These are phyloP conservation scores for Diaporthe longicolla DNA, from an alignment of 2,329 filamentous ascomycete species.

Conservation along the genomic window DNA sequence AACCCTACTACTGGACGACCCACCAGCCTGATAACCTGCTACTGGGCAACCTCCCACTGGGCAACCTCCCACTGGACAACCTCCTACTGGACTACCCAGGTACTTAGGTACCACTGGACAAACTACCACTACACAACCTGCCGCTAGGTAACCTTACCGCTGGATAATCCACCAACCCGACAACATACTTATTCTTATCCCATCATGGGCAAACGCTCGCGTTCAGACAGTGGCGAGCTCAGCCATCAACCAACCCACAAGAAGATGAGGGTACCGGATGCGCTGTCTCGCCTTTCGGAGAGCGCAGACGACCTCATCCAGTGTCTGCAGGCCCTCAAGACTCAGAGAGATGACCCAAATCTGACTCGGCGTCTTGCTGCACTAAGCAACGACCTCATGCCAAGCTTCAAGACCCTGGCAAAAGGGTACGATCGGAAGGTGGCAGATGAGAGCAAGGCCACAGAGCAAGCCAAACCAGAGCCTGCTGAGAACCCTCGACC, in stretches of 20 bases:
- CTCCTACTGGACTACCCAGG: too few relatives aligned
- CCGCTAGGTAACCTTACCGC: background rate
- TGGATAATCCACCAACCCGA: conserved; percentile 21
- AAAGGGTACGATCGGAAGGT: conserved; percentile 8
- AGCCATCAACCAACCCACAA: conserved; percentile 41
- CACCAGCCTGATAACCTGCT: too few relatives aligned
- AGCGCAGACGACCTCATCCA: conserved; percentile 57
- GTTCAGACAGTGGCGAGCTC: conserved; percentile 41
- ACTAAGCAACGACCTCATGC: conserved; percentile 42
- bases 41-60: too few relatives aligned
- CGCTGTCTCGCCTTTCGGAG: conserved; percentile 50
- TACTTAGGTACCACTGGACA: too few relatives aligned
- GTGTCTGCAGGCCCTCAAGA: conserved; percentile 53
- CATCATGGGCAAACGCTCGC: conserved; percentile 57
- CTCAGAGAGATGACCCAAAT: conserved; percentile 31
- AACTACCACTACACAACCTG: too few relatives aligned
- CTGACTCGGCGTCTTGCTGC: conserved; percentile 46
- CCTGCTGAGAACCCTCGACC: conserved; percentile 41
- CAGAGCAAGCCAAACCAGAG: background rate
- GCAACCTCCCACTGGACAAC: too few relatives aligned
- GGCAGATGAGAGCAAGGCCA: background rate
- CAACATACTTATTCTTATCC: background rate
- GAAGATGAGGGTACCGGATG: conserved; percentile 44
- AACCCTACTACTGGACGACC: too few relatives aligned
- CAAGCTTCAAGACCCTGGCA: conserved; percentile 35